phyloP scores from a whole-genome alignment of 129 eudicot genomes.

The Chrysanthemum makinoi region DNA sequence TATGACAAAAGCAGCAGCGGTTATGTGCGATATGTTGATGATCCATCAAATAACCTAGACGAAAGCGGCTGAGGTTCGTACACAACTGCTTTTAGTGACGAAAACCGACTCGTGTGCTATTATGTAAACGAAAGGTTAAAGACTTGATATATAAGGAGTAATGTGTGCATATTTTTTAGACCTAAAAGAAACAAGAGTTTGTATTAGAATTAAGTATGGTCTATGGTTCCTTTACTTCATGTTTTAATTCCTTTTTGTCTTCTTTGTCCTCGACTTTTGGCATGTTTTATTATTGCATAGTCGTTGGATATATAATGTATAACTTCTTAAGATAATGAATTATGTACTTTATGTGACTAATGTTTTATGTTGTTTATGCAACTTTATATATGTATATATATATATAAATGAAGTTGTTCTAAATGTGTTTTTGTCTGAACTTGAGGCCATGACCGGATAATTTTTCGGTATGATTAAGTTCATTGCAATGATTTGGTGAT shows the following conservation, averaged over 20 bases:
- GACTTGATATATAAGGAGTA: background rate
- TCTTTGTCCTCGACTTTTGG: background rate
- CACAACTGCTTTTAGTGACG: constrained; percentile 84
- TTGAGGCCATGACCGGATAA: too few species aligned
- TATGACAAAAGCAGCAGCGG: constrained; percentile 96
- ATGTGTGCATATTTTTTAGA: constrained; percentile 8
- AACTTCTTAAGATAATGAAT: background rate
- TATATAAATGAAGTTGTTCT: too few species aligned
- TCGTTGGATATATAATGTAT: background rate
- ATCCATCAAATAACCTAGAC: constrained; percentile 56
- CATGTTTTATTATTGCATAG: background rate
- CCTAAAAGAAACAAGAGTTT: background rate
- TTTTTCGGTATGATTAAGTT: too few species aligned
- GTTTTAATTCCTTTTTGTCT: background rate
- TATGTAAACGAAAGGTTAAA: too few species aligned
- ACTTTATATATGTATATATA: too few species aligned
- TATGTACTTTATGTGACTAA: background rate
- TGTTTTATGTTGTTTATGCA: too few species aligned
- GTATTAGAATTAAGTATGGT: background rate
- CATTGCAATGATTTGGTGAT: too few species aligned
- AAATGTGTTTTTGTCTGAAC: too few species aligned
- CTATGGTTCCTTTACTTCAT: background rate
- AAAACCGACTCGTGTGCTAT: too few species aligned
- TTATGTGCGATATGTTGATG: constrained; percentile 57
- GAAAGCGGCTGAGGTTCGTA: constrained; percentile 89